Evolutionary conservation across 2,329 filamentous ascomycete species (phyloP), one percentile per base, ranked within the genome.

Genomic region (Diaporthe sp.): DNA sequence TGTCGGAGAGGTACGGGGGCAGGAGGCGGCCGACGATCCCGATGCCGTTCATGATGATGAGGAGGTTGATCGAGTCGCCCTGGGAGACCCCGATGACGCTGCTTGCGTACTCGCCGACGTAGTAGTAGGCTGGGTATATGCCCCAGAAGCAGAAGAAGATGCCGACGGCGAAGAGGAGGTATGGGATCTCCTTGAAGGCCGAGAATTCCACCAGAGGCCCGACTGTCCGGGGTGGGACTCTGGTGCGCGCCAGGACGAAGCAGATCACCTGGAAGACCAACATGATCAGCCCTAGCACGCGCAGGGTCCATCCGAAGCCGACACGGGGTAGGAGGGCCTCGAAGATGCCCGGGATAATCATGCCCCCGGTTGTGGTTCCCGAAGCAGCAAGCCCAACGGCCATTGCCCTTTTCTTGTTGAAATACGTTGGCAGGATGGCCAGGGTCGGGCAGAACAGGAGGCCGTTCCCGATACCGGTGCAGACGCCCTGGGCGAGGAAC

Each of bases 361-460:
- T 84, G 2, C 90, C 90, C 15, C 91, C 91, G 4, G 92, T 87
- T 25, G 88, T 89, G 68, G 88, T 89, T 13, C 92, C 92, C 25
- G 87, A 87, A 1, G 92, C 90, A 1, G 89, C 87, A 25, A 94
- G 81, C 17, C 92, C 92, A 62, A 93, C 88, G 17, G 90, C 92
- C 4, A 94, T 82, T 0, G 89, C 88, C 68, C 90, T 86, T 75
- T 86, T 88, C 59, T 83, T 86, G 74, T 83, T 84, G 79, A 94
- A 94, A 79, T 94, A 94, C 17, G 92, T 92, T 7, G 92, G 89
- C 1, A 94, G 84, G 8, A 93, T 88, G 2, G 92, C 90, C 49
- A 94, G 87, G 57, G 88, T 86, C 0, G 93, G 90, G 62, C 92
- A 89, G 82, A 93, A 94, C 6, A 94, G 82, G 75, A 87, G 90